Evolutionary conservation across 2,329 filamentous ascomycete genomes (phyloP), one percentile per base, ranked within the genome.

Genomic region (Fusarium incarnatum): DNA sequence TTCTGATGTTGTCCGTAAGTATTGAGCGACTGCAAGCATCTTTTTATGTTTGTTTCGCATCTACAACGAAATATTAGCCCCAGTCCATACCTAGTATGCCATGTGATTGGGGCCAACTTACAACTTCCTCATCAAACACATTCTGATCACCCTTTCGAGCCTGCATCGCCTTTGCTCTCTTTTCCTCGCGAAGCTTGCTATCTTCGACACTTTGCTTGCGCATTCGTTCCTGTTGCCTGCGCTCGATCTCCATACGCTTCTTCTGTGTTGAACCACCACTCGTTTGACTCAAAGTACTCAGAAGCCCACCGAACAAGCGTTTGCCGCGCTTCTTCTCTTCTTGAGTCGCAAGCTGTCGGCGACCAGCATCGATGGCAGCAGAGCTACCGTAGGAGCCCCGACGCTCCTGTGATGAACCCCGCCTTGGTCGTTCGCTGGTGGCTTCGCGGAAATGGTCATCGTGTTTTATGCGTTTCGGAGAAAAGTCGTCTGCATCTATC

Each of bases 241-340:
- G 91, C 82, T 96, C 94, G 78, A 95, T 94, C 78, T 95, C 94
- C 67, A 87, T 87, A 60, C 92, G 90, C 74, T 88, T 89, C 80
- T 87, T 91, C 81, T 91, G 89, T 83, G 85, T 88, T 71, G 82
- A 85, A 82, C 77, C 85, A 72, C 84, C 87, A 77, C 86, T 86
- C 74, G 87, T 90, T 81, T 95, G 92, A 79, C 91, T 94, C 64
- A 97, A 85, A 40, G 92, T 93, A 78, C 87, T 92, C 64, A 96
- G 83, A 60, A 97, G 82, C 37, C 91, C 92, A 66, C 95, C 94
- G 77, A 98, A 98, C 65, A 98, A 85, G 56, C 95, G 88, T 79
- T 92, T 91, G 23, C 93, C 92, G 40, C 95, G 91, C 78, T 92
- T 94, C 79, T 91, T 93, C 78, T 98, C 95, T 75, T 97, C 92